Conservation (phyloP, 1,284 basidiomycete species). For the Dichomitus squalens region DNA sequence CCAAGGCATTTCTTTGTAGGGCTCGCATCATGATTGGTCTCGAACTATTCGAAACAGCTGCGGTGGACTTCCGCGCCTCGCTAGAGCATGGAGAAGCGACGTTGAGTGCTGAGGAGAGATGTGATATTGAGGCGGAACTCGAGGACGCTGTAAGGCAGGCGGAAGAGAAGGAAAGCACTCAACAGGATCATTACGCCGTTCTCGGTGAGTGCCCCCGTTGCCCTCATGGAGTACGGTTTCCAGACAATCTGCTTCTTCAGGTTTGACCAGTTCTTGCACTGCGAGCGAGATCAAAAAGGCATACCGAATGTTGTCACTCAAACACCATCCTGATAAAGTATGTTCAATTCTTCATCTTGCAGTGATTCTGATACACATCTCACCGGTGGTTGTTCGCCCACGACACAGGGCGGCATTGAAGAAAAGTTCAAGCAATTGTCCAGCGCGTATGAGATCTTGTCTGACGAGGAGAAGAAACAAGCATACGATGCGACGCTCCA, state of each 20-base stretch:
- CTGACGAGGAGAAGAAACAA: not conserved
- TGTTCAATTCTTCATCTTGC: not conserved
- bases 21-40: conserved; percentile 17
- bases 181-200: conserved; percentile 17
- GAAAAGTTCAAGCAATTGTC: conserved; percentile 21
- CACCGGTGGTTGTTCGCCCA: not conserved
- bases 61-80: conserved; percentile 12
- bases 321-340: conserved; percentile 24
- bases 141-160: not conserved
- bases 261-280: conserved; percentile 6
- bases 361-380: not conserved
- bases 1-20: conserved; percentile 10
- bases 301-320: conserved; percentile 9
- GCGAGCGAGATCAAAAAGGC: conserved; percentile 17
- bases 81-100: not conserved
- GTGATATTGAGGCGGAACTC: not conserved
- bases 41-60: conserved; percentile 19
- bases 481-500: conserved; percentile 2
- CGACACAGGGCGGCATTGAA: conserved; percentile 13
- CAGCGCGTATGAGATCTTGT: conserved; percentile 12
- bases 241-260: not conserved
- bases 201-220: conserved; percentile 7
- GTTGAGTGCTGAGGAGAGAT: not conserved
- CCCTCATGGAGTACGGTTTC: not conserved
- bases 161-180: not conserved